Evolutionary conservation across 2,329 filamentous ascomycete species (phyloP).

Genomic region (Stagonosporopsis cucurbitacearum): DNA sequence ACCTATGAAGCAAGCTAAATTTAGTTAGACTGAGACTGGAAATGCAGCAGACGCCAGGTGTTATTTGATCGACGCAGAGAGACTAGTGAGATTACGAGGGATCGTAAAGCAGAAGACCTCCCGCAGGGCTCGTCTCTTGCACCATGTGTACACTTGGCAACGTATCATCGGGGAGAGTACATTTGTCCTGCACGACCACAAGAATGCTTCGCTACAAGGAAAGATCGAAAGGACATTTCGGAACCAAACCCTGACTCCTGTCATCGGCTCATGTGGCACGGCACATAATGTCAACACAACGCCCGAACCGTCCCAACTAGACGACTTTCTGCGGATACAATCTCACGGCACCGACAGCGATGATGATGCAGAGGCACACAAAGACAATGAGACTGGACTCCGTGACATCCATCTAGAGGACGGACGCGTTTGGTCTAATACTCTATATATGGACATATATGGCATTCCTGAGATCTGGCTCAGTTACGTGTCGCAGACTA

Average conservation of each 20-base stretch:
- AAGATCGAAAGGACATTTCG: constrained; percentile 16
- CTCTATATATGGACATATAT: constrained; percentile 51
- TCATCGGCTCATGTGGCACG: constrained; percentile 15
- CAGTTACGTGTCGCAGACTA: constrained; percentile 54
- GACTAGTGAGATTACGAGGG: constrained; percentile 51
- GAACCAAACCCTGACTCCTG: not conserved
- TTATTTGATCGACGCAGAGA: constrained; percentile 54
- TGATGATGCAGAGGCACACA: constrained; percentile 49
- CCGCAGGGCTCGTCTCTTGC: constrained; percentile 52
- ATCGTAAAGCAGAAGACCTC: constrained; percentile 49
- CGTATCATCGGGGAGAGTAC: constrained; percentile 37
- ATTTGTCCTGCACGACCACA: constrained; percentile 37
- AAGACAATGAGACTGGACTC: constrained; percentile 41
- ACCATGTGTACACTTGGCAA: constrained; percentile 40
- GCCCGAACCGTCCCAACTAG: constrained; percentile 41
- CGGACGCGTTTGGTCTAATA: constrained; percentile 34
- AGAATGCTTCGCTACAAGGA: constrained; percentile 12
- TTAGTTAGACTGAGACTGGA: constrained; percentile 19
- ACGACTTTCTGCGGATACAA: constrained; percentile 51
- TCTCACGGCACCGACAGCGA: constrained; percentile 46
- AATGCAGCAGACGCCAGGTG: constrained; percentile 42
- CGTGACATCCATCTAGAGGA: constrained; percentile 49
- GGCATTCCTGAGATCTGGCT: constrained; percentile 55
- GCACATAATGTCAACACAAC: constrained; percentile 16
- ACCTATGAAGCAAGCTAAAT: not conserved